Evolutionary conservation across 1,284 basidiomycete genomes (phyloP).

Genomic region (Coniferiporia sulphurascens): DNA sequence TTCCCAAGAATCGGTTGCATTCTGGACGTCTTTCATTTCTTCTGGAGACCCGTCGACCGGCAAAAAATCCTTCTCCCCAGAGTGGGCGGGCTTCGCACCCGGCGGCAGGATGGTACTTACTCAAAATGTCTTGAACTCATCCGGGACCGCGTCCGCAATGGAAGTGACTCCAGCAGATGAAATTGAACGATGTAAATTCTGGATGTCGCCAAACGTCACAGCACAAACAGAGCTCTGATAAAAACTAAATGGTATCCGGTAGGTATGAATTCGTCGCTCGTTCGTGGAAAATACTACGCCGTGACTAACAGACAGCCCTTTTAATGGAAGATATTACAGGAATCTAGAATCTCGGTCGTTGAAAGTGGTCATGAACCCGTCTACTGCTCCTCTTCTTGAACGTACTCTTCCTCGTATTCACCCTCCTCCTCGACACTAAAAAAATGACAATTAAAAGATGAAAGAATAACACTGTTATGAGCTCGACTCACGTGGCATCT

Average conservation of each 20-base stretch:
- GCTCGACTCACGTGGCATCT: conserved; percentile 74
- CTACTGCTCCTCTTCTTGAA: conserved; percentile 14
- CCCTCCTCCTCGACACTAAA: conserved; percentile 72
- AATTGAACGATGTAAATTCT: conserved; percentile 35
- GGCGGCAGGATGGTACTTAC: conserved; percentile 24
- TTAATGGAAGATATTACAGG: background rate
- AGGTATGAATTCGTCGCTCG: background rate
- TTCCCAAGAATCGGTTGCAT: conserved; percentile 37
- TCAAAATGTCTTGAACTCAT: conserved; percentile 14
- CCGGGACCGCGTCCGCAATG: conserved; percentile 25
- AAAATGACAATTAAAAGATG: conserved; percentile 2
- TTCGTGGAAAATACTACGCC: background rate
- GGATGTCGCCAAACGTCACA: conserved; percentile 35
- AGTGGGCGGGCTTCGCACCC: conserved; percentile 27
- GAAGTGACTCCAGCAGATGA: conserved; percentile 30
- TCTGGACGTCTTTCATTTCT: conserved; percentile 41
- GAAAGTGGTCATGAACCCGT: conserved; percentile 1
- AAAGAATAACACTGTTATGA: background rate
- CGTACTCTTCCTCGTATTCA: conserved; percentile 44
- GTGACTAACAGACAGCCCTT: background rate
- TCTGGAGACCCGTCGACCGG: conserved; percentile 32
- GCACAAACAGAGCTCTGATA: conserved; percentile 24
- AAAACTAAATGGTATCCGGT: background rate
- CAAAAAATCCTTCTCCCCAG: conserved; percentile 29
- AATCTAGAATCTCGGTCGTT: conserved; percentile 8